Percentiles rank a stretch among this genome's conserved stretches.
These are phyloP conservation scores for Exobasidium rhododendri DNA, from an alignment of 1,284 basidiomycete genomes.

Conservation along the genomic window DNA sequence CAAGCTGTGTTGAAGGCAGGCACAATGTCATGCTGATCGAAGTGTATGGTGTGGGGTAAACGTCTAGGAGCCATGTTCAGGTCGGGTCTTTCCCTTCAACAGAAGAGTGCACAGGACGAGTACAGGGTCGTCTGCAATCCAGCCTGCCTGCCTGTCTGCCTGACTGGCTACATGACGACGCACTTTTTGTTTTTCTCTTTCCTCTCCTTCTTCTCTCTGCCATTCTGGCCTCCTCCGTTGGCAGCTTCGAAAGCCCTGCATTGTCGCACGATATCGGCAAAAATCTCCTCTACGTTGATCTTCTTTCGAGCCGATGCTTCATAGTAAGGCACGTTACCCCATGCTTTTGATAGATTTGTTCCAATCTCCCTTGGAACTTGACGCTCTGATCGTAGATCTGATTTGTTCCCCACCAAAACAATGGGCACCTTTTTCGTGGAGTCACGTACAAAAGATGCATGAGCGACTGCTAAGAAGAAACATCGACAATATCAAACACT, in stretches of 20 bases:
- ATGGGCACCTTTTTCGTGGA: conserved; percentile 33
- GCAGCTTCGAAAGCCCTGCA: conserved; percentile 33
- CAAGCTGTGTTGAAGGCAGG: no score
- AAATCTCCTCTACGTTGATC: conserved; percentile 47
- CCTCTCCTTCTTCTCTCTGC: neutral
- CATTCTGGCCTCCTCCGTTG: conserved; percentile 2
- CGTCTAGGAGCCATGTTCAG: no score
- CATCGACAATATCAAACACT: conserved; percentile 12
- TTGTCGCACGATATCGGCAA: conserved; percentile 43
- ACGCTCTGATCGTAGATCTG: conserved; percentile 36
- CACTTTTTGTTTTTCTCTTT: conserved; percentile 34
- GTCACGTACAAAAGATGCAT: conserved; percentile 2
- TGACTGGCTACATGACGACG: conserved; percentile 34
- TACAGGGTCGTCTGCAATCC: no score
- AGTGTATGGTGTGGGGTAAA: no score
- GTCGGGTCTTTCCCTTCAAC: no score
- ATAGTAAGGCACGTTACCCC: conserved; percentile 49
- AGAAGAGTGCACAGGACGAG: no score
- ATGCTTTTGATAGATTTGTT: conserved; percentile 39
- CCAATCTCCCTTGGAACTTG: conserved; percentile 49
- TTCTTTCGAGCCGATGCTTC: conserved; percentile 42
- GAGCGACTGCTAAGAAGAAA: neutral
- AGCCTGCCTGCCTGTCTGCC: no score
- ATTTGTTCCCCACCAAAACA: conserved; percentile 49
- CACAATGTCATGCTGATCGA: no score